Evolutionary conservation across 257 asterid species (phyloP).

Genomic region (Lycium barbarum): DNA sequence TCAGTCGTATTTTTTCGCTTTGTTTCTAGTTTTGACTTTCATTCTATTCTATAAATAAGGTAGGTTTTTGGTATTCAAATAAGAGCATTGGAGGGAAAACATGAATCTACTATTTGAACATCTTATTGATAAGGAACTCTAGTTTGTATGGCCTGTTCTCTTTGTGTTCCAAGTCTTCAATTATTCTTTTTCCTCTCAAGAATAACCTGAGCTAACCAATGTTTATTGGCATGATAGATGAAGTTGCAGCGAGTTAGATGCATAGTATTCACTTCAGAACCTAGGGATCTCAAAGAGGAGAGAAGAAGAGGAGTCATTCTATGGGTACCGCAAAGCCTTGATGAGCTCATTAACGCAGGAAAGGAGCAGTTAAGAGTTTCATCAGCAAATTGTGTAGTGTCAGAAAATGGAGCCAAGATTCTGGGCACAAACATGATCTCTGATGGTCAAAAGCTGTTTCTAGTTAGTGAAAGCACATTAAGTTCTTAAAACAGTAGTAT

Average conservation of each 20-base stretch:
- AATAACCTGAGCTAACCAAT: background rate
- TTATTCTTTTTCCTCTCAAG: background rate
- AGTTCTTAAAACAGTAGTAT: background rate
- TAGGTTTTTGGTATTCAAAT: background rate
- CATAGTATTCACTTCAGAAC: conserved; percentile 41
- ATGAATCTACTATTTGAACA: background rate
- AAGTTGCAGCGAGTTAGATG: conserved; percentile 34
- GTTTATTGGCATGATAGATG: conserved; percentile 30
- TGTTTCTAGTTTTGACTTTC: background rate
- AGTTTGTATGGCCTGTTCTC: background rate
- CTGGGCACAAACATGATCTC: conserved; percentile 39
- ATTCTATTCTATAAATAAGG: background rate
- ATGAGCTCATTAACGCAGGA: conserved; percentile 48
- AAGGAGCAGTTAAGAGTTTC: conserved; percentile 35
- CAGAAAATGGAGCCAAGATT: conserved; percentile 51
- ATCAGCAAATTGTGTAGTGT: conserved; percentile 36
- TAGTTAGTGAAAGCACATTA: conserved; percentile 35
- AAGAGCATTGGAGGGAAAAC: conserved; percentile 14
- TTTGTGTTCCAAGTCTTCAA: background rate
- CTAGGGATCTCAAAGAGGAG: conserved; percentile 41
- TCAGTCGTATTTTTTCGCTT: background rate
- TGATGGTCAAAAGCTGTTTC: conserved; percentile 44
- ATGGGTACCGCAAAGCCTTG: conserved; percentile 50
- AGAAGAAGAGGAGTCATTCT: conserved; percentile 44
- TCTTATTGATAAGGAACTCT: background rate